Evolutionary conservation across 805 yeast species (phyloP).

Genomic region (Barnettozyma vustinii): DNA sequence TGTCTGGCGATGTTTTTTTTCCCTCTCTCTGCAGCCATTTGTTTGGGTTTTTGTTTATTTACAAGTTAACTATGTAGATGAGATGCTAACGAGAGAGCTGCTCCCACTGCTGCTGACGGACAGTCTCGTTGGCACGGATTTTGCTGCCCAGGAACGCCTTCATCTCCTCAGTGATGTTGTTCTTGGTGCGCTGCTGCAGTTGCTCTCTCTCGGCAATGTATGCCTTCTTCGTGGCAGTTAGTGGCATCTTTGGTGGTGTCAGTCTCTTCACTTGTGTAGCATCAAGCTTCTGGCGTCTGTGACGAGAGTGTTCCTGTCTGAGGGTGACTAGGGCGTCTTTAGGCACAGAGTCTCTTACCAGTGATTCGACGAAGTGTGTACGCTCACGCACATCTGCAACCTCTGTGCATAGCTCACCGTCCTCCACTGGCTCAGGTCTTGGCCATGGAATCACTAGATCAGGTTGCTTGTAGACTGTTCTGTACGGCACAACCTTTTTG

Average conservation of each 20-base stretch:
- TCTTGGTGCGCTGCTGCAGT: slow-evolving; percentile 36
- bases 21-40: too few species aligned
- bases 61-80: slow-evolving; percentile 4
- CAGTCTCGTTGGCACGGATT: slow-evolving; percentile 27
- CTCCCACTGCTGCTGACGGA: slow-evolving; percentile 17
- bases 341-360: slow-evolving; percentile 68
- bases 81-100: slow-evolving; percentile 5
- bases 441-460: slow-evolving; percentile 88
- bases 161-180: slow-evolving; percentile 43
- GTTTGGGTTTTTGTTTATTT: background rate
- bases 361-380: slow-evolving; percentile 65
- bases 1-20: too few species aligned
- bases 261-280: slow-evolving; percentile 57
- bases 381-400: slow-evolving; percentile 58
- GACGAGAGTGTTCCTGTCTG: slow-evolving; percentile 71
- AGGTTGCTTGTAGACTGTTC: slow-evolving; percentile 68
- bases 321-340: slow-evolving; percentile 56
- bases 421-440: slow-evolving; percentile 51
- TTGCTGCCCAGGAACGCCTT: slow-evolving; percentile 49
- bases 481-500: slow-evolving; percentile 66
- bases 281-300: slow-evolving; percentile 57
- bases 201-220: slow-evolving; percentile 49
- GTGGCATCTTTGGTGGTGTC: slow-evolving; percentile 72
- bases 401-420: slow-evolving; percentile 53
- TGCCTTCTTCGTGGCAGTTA: slow-evolving; percentile 55